Conservation (phyloP, 1,284 basidiomycete species). For the Ganoderma lucidum region DNA sequence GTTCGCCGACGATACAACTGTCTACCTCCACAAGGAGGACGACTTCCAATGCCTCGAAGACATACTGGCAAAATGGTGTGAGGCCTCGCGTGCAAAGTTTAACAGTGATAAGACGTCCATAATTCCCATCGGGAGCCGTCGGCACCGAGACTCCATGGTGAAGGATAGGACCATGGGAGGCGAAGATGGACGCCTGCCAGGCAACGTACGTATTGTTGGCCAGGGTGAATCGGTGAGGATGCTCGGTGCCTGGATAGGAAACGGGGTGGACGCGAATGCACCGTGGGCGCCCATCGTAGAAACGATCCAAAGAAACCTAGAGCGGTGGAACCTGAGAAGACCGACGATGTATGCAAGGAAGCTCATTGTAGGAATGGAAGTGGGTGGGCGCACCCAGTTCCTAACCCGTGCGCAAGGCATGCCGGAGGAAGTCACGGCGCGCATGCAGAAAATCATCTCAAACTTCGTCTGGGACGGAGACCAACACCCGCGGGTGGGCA, state of each 20-base stretch:
- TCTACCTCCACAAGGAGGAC: slow-evolving; percentile 29
- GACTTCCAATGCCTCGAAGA: too few species aligned
- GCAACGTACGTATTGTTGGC: too few species aligned
- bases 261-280: slow-evolving; percentile 19
- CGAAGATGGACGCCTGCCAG: slow-evolving; percentile 27
- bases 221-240: slow-evolving; percentile 27
- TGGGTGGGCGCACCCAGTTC: slow-evolving; percentile 36
- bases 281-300: slow-evolving; percentile 37
- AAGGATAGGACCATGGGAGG: background rate
- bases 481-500: too few species aligned
- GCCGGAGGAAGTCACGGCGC: slow-evolving; percentile 25
- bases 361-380: slow-evolving; percentile 33
- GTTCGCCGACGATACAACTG: slow-evolving; percentile 44
- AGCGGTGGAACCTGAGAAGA: slow-evolving; percentile 28
- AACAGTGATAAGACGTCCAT: slow-evolving; percentile 45
- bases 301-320: slow-evolving; percentile 21
- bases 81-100: slow-evolving; percentile 42
- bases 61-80: slow-evolving; percentile 30
- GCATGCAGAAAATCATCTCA: background rate
- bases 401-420: slow-evolving; percentile 37
- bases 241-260: slow-evolving; percentile 42
- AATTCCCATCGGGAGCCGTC: slow-evolving; percentile 39
- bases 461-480: slow-evolving; percentile 17
- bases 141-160: slow-evolving; percentile 12
- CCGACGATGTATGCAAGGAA: slow-evolving; percentile 31